Percentiles rank a stretch among this genome's conserved stretches.
phyloP scores from a whole-genome alignment of 345 rosid species.

The Arabidopsis thaliana region TAIR10.1 NC_003071.7:12678001-12678500 shows the following conservation, averaged over 20 bases:
- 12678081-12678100: background rate
- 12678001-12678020: constrained; percentile 16
- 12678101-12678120: constrained; percentile 30
- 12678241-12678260: constrained; percentile 21
- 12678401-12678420: background rate
- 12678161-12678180: constrained; percentile 26
- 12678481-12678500: background rate
- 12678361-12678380: background rate
- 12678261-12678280: constrained; percentile 11
- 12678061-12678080: background rate
- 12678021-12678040: constrained; percentile 16
- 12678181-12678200: constrained; percentile 48
- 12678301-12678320: constrained; percentile 13
- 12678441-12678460: background rate
- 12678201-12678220: constrained; percentile 44
- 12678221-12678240: constrained; percentile 37
- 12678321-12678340: constrained; percentile 7
- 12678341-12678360: constrained; percentile 7
- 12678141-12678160: constrained; percentile 29
- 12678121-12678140: constrained; percentile 36
- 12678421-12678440: background rate
- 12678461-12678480: background rate
- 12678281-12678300: constrained; percentile 43
- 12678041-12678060: constrained; percentile 3
- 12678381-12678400: background rate